Base-by-base conservation (phyloP, 2,329 filamentous ascomycete species). In the Fusarium agapanthi region DNA sequence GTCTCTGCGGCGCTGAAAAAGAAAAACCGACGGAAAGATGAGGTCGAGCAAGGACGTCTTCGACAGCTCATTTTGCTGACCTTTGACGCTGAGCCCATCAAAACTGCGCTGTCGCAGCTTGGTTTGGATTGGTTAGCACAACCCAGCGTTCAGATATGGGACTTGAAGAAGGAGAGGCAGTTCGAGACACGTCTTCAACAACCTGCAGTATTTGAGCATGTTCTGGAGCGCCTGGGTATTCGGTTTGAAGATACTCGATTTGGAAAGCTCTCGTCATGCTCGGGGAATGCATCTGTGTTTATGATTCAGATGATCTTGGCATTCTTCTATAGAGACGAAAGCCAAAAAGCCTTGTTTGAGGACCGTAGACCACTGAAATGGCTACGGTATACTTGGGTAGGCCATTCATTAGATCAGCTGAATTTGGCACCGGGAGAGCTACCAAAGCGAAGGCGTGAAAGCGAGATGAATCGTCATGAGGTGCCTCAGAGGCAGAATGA, bases 321-420 rank as follows among this genome's bases (percentile, higher is more conserved):
- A 3, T 44, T 69, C 12, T 73, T 67, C 24, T 71, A 75, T 60
- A 65, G 44, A 51, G 51, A 50, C 30, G n/a, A 51, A 12, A 35
- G 35, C 11, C 67, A 75, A 41, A 55, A 32, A 7, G 37, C 14
- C 32, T 62, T 50, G 14, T 71, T 75, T 51, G 55, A 48, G 20
- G 43, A 35, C 8, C 44, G 56, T 15, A 22, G 24, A 24, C 37
- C 63, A 16, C 47, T 75, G 37, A 28, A 32, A 16, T 75, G 73
- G 73, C 48, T 71, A 32, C 56, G 53, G 14, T 73, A 61, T 26
- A 75, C 72, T 15, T 75, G 73, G 72, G 73, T 71, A 32, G 72
- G 72, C 12, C 47, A 71, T 35, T 47, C 69, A 14, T 47, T 75
- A 34, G 73, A 75, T 53, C 69, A 71, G 51, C 54, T 48, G n/a